These are phyloP conservation scores for Clarkia xantiana DNA, from an alignment of 345 rosid species.

Conservation along the genomic window DNA sequence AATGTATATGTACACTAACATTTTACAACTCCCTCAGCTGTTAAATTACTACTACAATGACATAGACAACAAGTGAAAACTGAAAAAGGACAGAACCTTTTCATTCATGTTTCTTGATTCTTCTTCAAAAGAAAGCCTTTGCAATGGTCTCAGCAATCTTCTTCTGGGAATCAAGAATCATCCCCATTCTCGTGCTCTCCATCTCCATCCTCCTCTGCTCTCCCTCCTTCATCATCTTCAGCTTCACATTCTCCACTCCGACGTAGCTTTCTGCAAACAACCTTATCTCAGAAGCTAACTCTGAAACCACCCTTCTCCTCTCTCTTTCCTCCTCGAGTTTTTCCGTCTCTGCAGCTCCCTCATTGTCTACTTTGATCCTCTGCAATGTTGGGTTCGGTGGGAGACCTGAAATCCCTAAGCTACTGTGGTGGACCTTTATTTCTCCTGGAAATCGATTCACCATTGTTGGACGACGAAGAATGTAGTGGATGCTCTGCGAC, in stretches of 20 bases:
- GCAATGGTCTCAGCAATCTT: conserved; percentile 38
- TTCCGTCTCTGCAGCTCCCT: conserved; percentile 9
- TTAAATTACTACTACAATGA: neutral
- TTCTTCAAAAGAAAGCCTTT: conserved; percentile 16
- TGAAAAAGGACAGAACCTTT: neutral
- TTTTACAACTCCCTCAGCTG: too few species aligned
- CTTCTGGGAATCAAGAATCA: conserved; percentile 44
- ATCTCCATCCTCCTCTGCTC: conserved; percentile 45
- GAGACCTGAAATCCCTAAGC: neutral
- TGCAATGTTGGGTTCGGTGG: too few species aligned
- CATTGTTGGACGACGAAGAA: conserved; percentile 33
- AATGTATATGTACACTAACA: too few species aligned
- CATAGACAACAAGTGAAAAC: neutral
- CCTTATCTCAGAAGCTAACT: conserved; percentile 43
- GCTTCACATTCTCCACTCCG: conserved; percentile 52
- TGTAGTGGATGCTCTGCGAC: conserved; percentile 50
- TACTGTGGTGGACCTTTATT: conserved; percentile 4
- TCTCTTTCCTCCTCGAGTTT: conserved; percentile 6
- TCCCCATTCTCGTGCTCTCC: conserved; percentile 45
- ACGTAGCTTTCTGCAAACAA: conserved; percentile 41
- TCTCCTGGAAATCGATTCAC: conserved; percentile 37
- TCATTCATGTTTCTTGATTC: conserved; percentile 1
- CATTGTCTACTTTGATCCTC: conserved; percentile 12
- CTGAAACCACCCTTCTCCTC: conserved; percentile 17
- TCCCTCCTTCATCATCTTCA: conserved; percentile 48